Evolutionary conservation across 768 basidiomycete genomes (phyloP), one percentile per base, ranked within the genome.

Genomic region (Suillus spraguei): DNA sequence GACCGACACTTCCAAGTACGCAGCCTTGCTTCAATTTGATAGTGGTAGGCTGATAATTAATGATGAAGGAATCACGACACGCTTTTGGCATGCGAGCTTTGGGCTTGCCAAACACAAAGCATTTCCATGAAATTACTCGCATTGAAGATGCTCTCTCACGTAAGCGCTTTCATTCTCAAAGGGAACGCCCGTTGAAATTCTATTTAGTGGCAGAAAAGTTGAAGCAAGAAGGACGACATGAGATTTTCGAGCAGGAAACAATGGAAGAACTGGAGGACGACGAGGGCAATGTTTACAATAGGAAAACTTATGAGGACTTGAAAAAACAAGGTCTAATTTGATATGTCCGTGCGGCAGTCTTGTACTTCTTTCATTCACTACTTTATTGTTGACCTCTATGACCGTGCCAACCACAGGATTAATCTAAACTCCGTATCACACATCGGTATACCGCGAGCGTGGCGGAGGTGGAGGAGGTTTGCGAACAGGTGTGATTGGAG

Each of bases 251-350:
- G 74, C 89, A 92, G 70, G 95, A 98, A 77, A 92, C 92, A 24
- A 97, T 96, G 86, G 97, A 99, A 75, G 97, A 99, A 76, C 84
- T 98, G 42, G 97, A 99, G 73, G 97, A 99, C 73, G 94, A 94
- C 53, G 97, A 99, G 74, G 97, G 97, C 17, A 99, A 99, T 69
- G 97, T 99, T 58, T 98, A 99, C 77, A 95, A 95, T 77, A 88
- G 90, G 71, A 97, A 97, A 82, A 97, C 94, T n/a, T 98, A 95
- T 72, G 94, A 97, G 69, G 94, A 97, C 71, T 81, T 97, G 68
- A 97, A 95, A 83, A 94, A 95, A 79, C 96, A 98, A 74, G 96
- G 95, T 63, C 79, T 97, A 62, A 92, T 96, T 62, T 92, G 78
- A 77, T 65, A 24, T 52, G 46, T 28, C 44, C 17, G n/a, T 46